Evolutionary conservation across 352 stramenopile genomes (phyloP), one percentile per base, ranked within the genome.

Genomic region (Halophytophthora batemanensis): DNA sequence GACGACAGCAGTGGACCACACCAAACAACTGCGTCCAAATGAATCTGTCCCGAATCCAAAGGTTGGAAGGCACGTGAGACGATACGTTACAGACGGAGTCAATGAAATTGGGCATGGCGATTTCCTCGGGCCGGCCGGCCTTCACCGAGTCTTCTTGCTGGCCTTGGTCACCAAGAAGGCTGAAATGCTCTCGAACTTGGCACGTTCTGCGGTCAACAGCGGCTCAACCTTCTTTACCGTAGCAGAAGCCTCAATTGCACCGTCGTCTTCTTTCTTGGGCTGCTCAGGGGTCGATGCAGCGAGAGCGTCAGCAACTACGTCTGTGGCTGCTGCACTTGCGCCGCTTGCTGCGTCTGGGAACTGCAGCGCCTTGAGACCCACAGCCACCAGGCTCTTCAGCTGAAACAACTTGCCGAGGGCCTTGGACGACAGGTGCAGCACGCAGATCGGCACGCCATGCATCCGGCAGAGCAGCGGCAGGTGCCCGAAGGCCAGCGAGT

Each of bases 401-500:
- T 63, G 49, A 41, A 91, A 89, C 6, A 85, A 31, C 19, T 52
- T 50, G 29, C 81, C 81, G 28, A 92, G 69, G 12, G 64, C 69
- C 63, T 77, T 82, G 51, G 81, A 88, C 28, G 78, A 90, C 36
- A 87, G 22, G 42, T 85, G 78, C 47, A 92, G 51, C 57, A 90
- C 73, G 54, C 76, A 90, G 22, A 90, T 68, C 2, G 81, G 78
- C 22, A 92, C 71, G 14, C 62, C 48, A 52, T 87, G 78, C 38
- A 90, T 57, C 34, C 78, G 62, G 34, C 81, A 92, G 22, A 89
- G 62, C 45, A 92, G 44, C 34, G 78, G 81, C 42, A 92, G 51
- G 51, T 92, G 78, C 18, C 64, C 74, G 35, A 88, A 88, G 29
- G 55, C 53, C 28, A 71, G 60, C 23, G 66, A 69, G 47, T 87